Evolutionary conservation across 352 stramenopile genomes (phyloP).

Genomic region (Thalassiosira livingstoniorum): DNA sequence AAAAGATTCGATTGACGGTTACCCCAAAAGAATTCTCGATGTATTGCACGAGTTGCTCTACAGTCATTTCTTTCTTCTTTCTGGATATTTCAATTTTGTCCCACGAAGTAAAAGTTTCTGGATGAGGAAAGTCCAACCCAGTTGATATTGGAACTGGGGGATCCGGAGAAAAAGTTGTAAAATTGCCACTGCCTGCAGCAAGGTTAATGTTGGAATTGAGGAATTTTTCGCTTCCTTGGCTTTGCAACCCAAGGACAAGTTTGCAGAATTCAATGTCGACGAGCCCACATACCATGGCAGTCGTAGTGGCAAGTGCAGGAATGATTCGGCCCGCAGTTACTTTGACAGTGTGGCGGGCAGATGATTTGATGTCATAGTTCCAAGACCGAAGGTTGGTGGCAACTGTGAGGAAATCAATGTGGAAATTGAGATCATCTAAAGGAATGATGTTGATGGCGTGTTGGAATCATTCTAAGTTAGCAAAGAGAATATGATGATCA

Average conservation of each 20-base stretch:
- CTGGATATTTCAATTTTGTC: slow-evolving; percentile 70
- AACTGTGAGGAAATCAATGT: slow-evolving; percentile 95
- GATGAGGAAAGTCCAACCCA: slow-evolving; percentile 53
- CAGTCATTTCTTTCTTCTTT: slow-evolving; percentile 66
- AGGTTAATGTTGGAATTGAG: slow-evolving; percentile 78
- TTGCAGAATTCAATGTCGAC: slow-evolving; percentile 98
- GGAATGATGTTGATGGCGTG: neutral
- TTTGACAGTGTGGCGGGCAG: slow-evolving; percentile 94
- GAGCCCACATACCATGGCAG: slow-evolving; percentile 94
- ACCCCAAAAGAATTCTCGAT: slow-evolving; percentile 65
- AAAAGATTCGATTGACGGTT: slow-evolving; percentile 69
- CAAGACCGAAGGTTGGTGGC: slow-evolving; percentile 92
- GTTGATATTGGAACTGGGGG: slow-evolving; percentile 65
- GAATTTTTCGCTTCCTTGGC: slow-evolving; percentile 70
- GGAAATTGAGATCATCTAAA: slow-evolving; percentile 69
- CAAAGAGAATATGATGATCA: slow-evolving; percentile 1
- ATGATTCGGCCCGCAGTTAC: slow-evolving; percentile 99
- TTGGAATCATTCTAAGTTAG: neutral
- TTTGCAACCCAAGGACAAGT: slow-evolving; percentile 69
- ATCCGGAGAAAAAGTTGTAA: slow-evolving; percentile 71
- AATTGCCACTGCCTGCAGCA: slow-evolving; percentile 65
- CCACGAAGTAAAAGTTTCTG: slow-evolving; percentile 69
- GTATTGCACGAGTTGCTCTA: slow-evolving; percentile 65
- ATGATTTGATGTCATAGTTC: slow-evolving; percentile 95
- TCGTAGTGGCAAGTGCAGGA: slow-evolving; percentile 97